A percentile compares a stretch with the other conserved stretches of the same genome.
phyloP scores from a whole-genome alignment of 2,329 filamentous ascomycete species.

The Botrytis paeoniae region DNA sequence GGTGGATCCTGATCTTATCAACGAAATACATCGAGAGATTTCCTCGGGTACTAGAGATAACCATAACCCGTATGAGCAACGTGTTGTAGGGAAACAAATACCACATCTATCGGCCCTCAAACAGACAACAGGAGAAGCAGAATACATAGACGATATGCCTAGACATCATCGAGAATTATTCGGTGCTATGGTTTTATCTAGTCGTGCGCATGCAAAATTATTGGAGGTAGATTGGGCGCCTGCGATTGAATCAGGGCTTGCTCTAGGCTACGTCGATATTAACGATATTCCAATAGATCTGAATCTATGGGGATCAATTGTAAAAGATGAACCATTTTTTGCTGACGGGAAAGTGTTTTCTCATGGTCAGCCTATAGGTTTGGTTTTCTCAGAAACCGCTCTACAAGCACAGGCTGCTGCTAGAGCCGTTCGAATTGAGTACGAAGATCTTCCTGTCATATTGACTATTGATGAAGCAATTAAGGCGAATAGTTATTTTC shows the following conservation, averaged over 20 bases:
- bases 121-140: constrained; percentile 87
- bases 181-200: constrained; percentile 81
- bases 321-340: constrained; percentile 82
- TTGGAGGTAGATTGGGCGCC: constrained; percentile 69
- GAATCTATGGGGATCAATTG: constrained; percentile 77
- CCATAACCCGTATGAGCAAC: constrained; percentile 72
- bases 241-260: constrained; percentile 63
- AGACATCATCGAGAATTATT: constrained; percentile 80
- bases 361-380: constrained; percentile 86
- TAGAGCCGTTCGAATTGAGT: constrained; percentile 78
- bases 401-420: constrained; percentile 75
- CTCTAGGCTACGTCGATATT: constrained; percentile 78
- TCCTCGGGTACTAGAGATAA: constrained; percentile 75
- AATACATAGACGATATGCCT: constrained; percentile 94
- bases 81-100: constrained; percentile 75
- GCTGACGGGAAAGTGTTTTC: constrained; percentile 85
- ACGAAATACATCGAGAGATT: constrained; percentile 79
- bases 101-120: constrained; percentile 86
- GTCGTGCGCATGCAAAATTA: constrained; percentile 81
- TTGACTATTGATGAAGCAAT: constrained; percentile 95
- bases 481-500: constrained; percentile 79
- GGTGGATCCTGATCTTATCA: constrained; percentile 69
- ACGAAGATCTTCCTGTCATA: constrained; percentile 83
- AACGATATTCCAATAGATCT: constrained; percentile 72
- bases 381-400: constrained; percentile 77